Percentiles rank a stretch among this genome's conserved stretches.
phyloP scores from a whole-genome alignment of 2,329 filamentous ascomycete species.

The Colletotrichum navitas region DNA sequence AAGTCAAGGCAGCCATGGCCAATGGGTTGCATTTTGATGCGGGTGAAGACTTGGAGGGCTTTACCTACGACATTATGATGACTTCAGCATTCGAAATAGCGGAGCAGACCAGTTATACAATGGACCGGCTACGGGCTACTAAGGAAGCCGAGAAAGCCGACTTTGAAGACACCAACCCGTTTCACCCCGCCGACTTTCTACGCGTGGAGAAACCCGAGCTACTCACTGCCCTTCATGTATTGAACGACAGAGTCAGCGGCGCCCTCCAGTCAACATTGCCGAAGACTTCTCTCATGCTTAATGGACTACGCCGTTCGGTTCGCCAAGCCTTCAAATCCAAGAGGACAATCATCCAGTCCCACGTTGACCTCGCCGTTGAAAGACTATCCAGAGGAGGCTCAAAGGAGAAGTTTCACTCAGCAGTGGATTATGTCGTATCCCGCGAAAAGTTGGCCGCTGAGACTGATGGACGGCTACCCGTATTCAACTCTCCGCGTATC shows the following conservation, averaged over 20 bases:
- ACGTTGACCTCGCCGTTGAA: neutral
- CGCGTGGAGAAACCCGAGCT: neutral
- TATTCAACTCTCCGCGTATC: constrained; percentile 4
- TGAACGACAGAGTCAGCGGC: neutral
- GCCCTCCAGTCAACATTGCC: neutral
- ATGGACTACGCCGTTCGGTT: neutral
- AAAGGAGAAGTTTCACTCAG: constrained; percentile 1
- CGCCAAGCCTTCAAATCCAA: neutral
- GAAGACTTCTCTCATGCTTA: neutral
- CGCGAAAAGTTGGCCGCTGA: constrained; percentile 1
- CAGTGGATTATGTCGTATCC: constrained; percentile 11
- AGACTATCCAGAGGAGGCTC: neutral
- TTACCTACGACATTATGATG: constrained; percentile 26
- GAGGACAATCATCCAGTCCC: neutral
- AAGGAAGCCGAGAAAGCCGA: too few species aligned
- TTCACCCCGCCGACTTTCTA: neutral
- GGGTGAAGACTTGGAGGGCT: neutral
- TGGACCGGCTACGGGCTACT: neutral
- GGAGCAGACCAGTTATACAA: neutral
- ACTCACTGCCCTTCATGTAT: neutral
- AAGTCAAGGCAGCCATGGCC: neutral
- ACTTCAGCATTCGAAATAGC: neutral
- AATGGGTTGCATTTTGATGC: constrained; percentile 1
- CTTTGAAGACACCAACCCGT: neutral
- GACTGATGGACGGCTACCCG: neutral